A percentile compares a stretch with the other conserved stretches of the same genome.
These are phyloP conservation scores for Zychaea mexicana DNA, from an alignment of 371 early-diverging fungal genomes.

Conservation along the genomic window DNA sequence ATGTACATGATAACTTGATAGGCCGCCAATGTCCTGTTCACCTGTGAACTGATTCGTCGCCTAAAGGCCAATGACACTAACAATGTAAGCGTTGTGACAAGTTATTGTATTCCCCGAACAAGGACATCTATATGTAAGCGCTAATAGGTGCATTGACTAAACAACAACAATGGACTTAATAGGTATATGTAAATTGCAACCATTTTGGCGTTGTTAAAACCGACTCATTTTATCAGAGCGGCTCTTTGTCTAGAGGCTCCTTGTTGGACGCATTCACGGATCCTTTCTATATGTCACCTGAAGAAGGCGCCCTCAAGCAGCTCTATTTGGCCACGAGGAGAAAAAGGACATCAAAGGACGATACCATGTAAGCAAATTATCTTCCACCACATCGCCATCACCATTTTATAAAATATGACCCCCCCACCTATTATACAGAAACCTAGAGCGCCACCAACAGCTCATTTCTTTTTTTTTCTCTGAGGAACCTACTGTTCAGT, in stretches of 20 bases:
- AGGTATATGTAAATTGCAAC: constrained; percentile 60
- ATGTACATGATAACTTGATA: constrained; percentile 10
- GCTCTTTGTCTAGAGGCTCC: not conserved
- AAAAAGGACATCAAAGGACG: constrained; percentile 47
- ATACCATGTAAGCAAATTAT: constrained; percentile 42
- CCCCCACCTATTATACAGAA: not conserved
- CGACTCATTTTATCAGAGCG: constrained; percentile 24
- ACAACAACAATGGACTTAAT: not conserved
- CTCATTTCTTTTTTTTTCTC: too few relatives aligned
- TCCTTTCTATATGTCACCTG: constrained; percentile 22
- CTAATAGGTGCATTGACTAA: too few relatives aligned
- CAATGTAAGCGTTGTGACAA: not conserved
- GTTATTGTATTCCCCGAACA: not conserved
- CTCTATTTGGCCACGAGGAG: constrained; percentile 67
- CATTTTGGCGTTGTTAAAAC: constrained; percentile 74
- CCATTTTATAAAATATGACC: constrained; percentile 12
- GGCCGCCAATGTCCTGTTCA: constrained; percentile 43
- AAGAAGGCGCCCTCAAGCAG: constrained; percentile 65
- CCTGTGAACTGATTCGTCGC: constrained; percentile 40
- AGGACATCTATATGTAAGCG: not conserved
- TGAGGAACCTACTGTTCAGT: constrained; percentile 20
- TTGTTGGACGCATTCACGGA: not conserved
- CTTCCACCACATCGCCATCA: not conserved
- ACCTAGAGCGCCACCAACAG: not conserved
- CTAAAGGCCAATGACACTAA: constrained; percentile 38